These are phyloP conservation scores for Laetiporus sulphureus DNA, from an alignment of 1,284 basidiomycete species.

Conservation along the genomic window DNA sequence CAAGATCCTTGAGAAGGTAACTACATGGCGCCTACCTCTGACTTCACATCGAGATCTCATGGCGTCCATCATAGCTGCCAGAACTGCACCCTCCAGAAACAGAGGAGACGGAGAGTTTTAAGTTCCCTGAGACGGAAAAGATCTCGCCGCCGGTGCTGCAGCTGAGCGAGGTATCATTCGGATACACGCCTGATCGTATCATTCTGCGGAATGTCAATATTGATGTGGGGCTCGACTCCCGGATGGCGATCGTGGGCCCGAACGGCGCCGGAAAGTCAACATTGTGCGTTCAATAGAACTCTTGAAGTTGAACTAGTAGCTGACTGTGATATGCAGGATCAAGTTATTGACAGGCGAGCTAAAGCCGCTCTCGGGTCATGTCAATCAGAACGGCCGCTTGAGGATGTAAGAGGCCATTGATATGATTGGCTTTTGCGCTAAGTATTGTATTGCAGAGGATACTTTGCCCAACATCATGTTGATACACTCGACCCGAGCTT, in stretches of 20 bases:
- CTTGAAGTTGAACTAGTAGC: not conserved
- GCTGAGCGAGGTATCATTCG: conserved; percentile 88
- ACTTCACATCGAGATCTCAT: not conserved
- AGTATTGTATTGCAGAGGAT: conserved; percentile 46
- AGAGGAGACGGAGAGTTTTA: conserved; percentile 89
- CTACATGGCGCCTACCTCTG: not conserved
- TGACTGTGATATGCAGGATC: conserved; percentile 47
- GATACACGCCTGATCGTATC: conserved; percentile 78
- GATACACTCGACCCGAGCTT: conserved; percentile 84
- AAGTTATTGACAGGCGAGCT: conserved; percentile 94
- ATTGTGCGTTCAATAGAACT: conserved; percentile 37
- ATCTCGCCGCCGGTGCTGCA: conserved; percentile 96
- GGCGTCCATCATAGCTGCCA: conserved; percentile 52
- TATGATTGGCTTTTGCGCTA: not conserved
- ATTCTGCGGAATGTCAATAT: conserved; percentile 84
- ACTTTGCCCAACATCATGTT: conserved; percentile 98
- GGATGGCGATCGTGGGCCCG: conserved; percentile 87
- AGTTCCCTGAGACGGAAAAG: conserved; percentile 92
- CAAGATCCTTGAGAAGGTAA: conserved; percentile 93
- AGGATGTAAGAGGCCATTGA: conserved; percentile 61
- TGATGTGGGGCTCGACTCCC: conserved; percentile 84
- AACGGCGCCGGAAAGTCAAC: conserved; percentile 81
- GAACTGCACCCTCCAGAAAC: conserved; percentile 89
- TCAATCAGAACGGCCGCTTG: conserved; percentile 87
- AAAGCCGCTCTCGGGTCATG: conserved; percentile 73